phyloP scores from a whole-genome alignment of 805 yeast species.

The Kluyveromyces wickerhamii region DNA sequence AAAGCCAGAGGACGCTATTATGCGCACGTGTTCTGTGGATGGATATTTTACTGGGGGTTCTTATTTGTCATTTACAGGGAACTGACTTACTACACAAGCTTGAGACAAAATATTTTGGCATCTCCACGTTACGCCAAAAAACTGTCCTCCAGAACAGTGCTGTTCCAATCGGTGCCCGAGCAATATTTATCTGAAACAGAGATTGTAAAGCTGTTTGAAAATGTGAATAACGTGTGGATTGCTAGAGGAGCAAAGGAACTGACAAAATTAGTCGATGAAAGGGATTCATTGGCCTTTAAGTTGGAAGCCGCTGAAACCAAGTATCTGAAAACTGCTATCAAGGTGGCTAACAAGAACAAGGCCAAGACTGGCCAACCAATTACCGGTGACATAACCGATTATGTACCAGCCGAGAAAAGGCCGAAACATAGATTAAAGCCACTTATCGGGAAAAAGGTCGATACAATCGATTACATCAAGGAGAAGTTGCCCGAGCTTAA shows the following conservation, averaged over 20 bases:
- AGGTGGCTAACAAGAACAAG: conserved; percentile 49
- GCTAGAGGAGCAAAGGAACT: conserved; percentile 56
- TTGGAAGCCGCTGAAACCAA: conserved; percentile 62
- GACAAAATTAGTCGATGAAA: conserved; percentile 45
- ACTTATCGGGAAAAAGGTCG: conserved; percentile 51
- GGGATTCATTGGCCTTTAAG: conserved; percentile 50
- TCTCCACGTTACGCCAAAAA: conserved; percentile 73
- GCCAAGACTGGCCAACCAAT: conserved; percentile 47
- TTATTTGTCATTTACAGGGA: conserved; percentile 77
- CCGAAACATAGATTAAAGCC: conserved; percentile 45
- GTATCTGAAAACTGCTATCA: conserved; percentile 54
- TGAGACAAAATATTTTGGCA: conserved; percentile 69
- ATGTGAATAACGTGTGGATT: conserved; percentile 76
- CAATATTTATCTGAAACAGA: conserved; percentile 64
- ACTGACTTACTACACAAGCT: conserved; percentile 63
- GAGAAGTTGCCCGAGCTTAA: conserved; percentile 52
- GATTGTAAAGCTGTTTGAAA: conserved; percentile 66
- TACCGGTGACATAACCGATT: conserved; percentile 41
- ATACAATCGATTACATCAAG: conserved; percentile 49
- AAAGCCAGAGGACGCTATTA: conserved; percentile 54
- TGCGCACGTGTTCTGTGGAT: conserved; percentile 77
- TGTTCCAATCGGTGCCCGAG: conserved; percentile 79
- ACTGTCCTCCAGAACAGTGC: conserved; percentile 70
- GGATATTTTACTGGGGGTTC: conserved; percentile 67
- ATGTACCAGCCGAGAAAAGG: conserved; percentile 59